phyloP scores from a whole-genome alignment of 371 early-diverging fungal species.

The Saksenaea oblongispora region DNA sequence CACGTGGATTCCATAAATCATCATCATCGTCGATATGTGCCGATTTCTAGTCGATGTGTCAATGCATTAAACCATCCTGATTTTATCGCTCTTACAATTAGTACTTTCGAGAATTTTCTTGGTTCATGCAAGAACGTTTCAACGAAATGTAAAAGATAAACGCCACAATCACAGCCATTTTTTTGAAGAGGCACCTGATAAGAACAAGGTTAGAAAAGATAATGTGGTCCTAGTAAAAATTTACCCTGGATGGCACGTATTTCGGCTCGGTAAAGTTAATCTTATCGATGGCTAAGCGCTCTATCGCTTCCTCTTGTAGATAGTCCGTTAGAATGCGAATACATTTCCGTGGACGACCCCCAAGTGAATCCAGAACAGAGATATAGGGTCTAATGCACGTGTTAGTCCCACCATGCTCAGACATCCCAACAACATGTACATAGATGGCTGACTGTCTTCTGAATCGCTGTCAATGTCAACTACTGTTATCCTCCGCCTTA shows the following conservation, averaged over 20 bases:
- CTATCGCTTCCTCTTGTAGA: conserved; percentile 32
- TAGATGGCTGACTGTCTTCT: background rate
- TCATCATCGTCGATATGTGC: background rate
- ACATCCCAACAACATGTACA: background rate
- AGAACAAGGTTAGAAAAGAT: conserved; percentile 26
- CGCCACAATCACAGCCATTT: conserved; percentile 69
- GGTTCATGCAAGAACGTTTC: conserved; percentile 41
- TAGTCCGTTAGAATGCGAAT: conserved; percentile 44
- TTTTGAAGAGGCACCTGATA: conserved; percentile 51
- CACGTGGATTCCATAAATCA: background rate
- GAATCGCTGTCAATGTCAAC: background rate
- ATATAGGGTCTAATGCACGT: conserved; percentile 26
- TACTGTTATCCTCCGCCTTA: background rate
- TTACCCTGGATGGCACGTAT: conserved; percentile 12
- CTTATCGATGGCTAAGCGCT: conserved; percentile 13
- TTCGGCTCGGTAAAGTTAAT: conserved; percentile 1
- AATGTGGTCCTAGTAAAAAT: conserved; percentile 27
- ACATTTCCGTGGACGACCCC: conserved; percentile 37
- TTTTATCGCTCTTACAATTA: background rate
- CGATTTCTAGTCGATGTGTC: background rate
- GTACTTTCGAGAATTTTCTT: background rate
- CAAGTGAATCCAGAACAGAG: conserved; percentile 61
- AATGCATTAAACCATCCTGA: background rate
- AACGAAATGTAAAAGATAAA: conserved; percentile 59
- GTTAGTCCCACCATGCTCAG: background rate